Conservation (phyloP, 1,284 basidiomycete species). For the Boletus semigastroideus region DNA sequence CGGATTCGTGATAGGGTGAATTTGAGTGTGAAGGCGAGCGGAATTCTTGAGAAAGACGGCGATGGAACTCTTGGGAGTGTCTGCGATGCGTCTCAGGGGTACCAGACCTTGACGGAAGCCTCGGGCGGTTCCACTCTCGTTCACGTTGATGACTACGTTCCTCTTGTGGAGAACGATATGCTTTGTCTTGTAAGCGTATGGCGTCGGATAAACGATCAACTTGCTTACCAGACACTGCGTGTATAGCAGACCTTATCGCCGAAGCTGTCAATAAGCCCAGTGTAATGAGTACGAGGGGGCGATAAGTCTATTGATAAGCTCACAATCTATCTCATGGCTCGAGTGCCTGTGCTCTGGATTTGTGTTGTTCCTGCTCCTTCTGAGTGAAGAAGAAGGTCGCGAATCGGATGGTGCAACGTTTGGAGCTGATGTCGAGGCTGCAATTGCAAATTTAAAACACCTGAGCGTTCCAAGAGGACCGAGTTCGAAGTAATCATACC, state of each 20-base stretch:
- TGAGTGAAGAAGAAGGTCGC: constrained; percentile 16
- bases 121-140: constrained; percentile 38
- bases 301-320: constrained; percentile 1
- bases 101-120: constrained; percentile 18
- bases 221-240: constrained; percentile 18
- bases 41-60: constrained; percentile 32
- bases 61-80: constrained; percentile 25
- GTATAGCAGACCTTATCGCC: constrained; percentile 8
- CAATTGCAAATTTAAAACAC: constrained; percentile 1
- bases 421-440: constrained; percentile 17
- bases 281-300: constrained; percentile 3
- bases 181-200: constrained; percentile 15
- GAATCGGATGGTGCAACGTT: constrained; percentile 9
- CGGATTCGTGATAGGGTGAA: constrained; percentile 23
- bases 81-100: constrained; percentile 34
- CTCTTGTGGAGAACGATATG: constrained; percentile 21
- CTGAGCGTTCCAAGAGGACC: background rate
- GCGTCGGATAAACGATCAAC: background rate
- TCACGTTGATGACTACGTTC: constrained; percentile 34
- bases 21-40: constrained; percentile 26
- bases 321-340: constrained; percentile 22
- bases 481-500: constrained; percentile 15
- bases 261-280: constrained; percentile 17
- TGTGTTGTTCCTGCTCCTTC: constrained; percentile 1
- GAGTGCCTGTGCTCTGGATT: constrained; percentile 7